These are phyloP conservation scores for Aspergillus calidoustus DNA, from an alignment of 2,329 filamentous ascomycete species.

Conservation along the genomic window DNA sequence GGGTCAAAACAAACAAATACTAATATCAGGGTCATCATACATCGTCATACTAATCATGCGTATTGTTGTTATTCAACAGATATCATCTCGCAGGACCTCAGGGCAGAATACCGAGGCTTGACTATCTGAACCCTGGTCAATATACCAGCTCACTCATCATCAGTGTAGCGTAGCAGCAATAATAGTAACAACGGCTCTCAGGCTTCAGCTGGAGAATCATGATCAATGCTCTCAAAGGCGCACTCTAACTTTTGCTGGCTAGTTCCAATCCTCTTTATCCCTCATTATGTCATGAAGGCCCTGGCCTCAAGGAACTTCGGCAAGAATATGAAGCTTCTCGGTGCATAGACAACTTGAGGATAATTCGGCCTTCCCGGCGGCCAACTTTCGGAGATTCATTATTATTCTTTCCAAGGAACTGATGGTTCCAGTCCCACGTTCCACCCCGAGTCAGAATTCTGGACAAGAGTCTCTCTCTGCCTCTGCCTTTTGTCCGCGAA, in stretches of 20 bases:
- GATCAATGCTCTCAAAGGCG: not conserved
- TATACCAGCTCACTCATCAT: not conserved
- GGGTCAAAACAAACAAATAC: conserved; percentile 24
- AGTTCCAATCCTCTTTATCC: not conserved
- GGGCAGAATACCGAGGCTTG: not conserved
- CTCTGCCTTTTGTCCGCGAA: not conserved
- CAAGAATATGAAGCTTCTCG: not conserved
- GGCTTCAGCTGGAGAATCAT: not conserved
- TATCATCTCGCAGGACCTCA: not conserved
- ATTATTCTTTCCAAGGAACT: not conserved
- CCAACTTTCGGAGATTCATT: not conserved
- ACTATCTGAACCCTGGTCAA: not conserved
- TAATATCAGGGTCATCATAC: not conserved
- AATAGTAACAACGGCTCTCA: not conserved
- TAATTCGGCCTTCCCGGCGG: not conserved
- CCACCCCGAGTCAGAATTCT: not conserved
- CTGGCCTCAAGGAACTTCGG: not conserved
- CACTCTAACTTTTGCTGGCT: not conserved
- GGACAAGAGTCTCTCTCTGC: not conserved
- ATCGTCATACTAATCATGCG: not conserved
- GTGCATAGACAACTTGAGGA: not conserved
- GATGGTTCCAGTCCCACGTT: conserved; percentile 1
- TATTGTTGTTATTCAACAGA: conserved; percentile 4
- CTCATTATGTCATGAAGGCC: not conserved
- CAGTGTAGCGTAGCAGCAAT: not conserved